phyloP scores from a whole-genome alignment of 306 rosid genomes.

The Cercis canadensis region DNA sequence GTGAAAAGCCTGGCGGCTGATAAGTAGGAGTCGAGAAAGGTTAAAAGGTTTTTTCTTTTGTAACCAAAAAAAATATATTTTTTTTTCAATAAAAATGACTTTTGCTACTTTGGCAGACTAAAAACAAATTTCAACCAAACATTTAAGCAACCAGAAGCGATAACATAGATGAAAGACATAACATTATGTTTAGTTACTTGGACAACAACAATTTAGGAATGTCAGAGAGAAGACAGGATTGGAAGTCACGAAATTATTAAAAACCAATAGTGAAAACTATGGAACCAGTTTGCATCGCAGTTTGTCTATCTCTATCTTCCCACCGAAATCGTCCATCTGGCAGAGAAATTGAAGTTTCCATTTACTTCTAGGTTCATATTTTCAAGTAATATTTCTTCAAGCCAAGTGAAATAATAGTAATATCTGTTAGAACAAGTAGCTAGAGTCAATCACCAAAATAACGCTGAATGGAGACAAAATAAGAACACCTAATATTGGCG shows the following conservation, averaged over 20 bases:
- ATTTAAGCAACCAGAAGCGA: too few species aligned
- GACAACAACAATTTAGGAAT: neutral
- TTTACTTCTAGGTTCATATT: slow-evolving; percentile 7
- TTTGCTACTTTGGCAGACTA: too few species aligned
- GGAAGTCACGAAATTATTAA: neutral
- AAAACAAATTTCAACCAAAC: too few species aligned
- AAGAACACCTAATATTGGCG: neutral
- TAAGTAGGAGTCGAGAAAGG: too few species aligned
- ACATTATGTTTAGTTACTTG: neutral
- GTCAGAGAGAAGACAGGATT: neutral
- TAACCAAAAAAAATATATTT: too few species aligned
- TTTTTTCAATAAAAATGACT: too few species aligned
- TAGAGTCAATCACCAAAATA: neutral
- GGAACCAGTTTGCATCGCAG: neutral
- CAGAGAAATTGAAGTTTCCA: slow-evolving; percentile 7
- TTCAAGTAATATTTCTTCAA: slow-evolving; percentile 17
- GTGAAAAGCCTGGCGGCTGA: too few species aligned
- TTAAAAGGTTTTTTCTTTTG: too few species aligned
- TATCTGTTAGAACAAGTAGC: neutral
- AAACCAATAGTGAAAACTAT: neutral
- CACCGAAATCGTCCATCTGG: neutral
- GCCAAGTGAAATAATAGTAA: too few species aligned
- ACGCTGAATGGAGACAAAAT: too few species aligned
- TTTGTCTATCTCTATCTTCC: too few species aligned
- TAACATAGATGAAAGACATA: too few species aligned